phyloP scores from a whole-genome alignment of 345 rosid species.

The Euclidium syriacum region DNA sequence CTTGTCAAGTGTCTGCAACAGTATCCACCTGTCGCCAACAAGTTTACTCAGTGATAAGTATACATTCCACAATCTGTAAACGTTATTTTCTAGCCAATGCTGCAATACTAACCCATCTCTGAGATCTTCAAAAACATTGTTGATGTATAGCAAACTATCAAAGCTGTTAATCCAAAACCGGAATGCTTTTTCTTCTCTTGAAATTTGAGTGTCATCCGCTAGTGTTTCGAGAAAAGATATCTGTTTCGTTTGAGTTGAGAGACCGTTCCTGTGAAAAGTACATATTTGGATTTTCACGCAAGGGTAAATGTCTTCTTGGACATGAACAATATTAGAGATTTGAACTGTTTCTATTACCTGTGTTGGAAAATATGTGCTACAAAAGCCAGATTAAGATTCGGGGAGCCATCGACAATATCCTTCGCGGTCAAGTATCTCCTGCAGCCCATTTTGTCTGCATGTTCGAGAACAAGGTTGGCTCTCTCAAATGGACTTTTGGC shows the following conservation, averaged over 20 bases:
- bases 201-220: constrained; percentile 76
- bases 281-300: constrained; percentile 2
- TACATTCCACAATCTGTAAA: neutral
- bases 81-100: neutral
- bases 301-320: neutral
- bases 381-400: constrained; percentile 96
- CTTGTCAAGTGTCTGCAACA: constrained; percentile 90
- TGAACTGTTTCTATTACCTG: constrained; percentile 45
- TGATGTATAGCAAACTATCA: constrained; percentile 64
- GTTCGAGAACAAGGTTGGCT: constrained; percentile 88
- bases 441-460: constrained; percentile 98
- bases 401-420: constrained; percentile 95
- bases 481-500: constrained; percentile 53
- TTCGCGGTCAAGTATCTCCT: constrained; percentile 92
- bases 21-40: constrained; percentile 67
- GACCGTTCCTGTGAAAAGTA: constrained; percentile 67
- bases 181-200: constrained; percentile 95
- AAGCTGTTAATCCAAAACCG: constrained; percentile 97
- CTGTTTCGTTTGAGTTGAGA: constrained; percentile 76
- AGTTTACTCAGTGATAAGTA: neutral
- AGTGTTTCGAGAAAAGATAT: constrained; percentile 73
- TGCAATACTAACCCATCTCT: constrained; percentile 75
- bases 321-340: neutral
- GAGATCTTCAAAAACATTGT: constrained; percentile 94
- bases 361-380: constrained; percentile 98